Evolutionary conservation across 345 rosid species (phyloP), one percentile per base, ranked within the genome.

Genomic region (Boechera stricta): DNA sequence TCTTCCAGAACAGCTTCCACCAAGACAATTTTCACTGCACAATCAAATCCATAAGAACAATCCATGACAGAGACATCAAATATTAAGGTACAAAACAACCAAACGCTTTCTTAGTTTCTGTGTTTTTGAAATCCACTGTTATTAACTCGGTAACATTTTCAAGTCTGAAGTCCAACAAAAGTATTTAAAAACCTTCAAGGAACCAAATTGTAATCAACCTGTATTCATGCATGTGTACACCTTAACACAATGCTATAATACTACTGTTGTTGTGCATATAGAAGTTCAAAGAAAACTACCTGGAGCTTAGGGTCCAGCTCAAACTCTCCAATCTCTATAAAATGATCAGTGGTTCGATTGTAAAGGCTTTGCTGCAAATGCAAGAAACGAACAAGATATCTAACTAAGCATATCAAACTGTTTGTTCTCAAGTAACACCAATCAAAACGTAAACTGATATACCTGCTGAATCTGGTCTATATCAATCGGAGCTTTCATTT

Each of bases 201-300:
- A 28, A 28, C 29, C 3, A 28, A 2, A 2, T 28, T 28, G 29
- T 28, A 2, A 2, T 29, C n/a, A 10, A 10, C 28, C 0, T 32
- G 2, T 16, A 32, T 58, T 8, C 28, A 58, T 58, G 10, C 1
- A 4, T 55, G 2, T 28, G 18, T 12, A 13, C 60, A 58, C 4
- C 7, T 2, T n/a, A n/a, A 58, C 5, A 57, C 21, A 32, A 57
- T 32, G 21, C 26, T 2, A 15, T 33, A 8, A 57, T 0, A 38
- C n/a, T 16, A 2, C 18, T 45, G 5, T 38, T 62, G 47, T 35
- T 33, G 6, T 18, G 16, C 3, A 33, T 0, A 52, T 5, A 53
- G 4, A 35, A 24, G 7, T 18, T 48, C 59, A 68, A 35, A 35
- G 61, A 51, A 21, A 52, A 3, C 48, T 12, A 69, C 73, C 53